phyloP scores from a whole-genome alignment of 768 basidiomycete genomes.

The Leccinellum albellum region DNA sequence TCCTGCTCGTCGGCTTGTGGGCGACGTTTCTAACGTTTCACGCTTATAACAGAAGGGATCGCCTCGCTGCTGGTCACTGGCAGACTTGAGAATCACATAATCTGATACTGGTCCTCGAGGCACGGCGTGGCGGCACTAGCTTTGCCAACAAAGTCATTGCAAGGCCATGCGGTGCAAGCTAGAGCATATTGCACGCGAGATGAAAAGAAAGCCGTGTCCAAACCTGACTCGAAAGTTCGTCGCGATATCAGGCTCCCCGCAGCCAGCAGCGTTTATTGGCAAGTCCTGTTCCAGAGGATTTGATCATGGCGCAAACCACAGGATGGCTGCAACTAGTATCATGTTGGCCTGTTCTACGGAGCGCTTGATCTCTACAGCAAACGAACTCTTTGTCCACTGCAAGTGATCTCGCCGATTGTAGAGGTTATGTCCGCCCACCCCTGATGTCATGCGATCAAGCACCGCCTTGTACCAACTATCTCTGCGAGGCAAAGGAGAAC shows the following conservation, averaged over 20 bases:
- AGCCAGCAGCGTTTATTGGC: conserved; percentile 1
- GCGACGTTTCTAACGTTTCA: not conserved
- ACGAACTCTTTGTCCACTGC: conserved; percentile 6
- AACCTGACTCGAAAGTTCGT: not conserved
- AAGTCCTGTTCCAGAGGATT: not conserved
- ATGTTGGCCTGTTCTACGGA: conserved; percentile 1
- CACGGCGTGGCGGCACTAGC: not conserved
- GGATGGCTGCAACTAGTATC: conserved; percentile 12
- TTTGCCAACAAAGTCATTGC: not conserved
- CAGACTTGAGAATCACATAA: not conserved
- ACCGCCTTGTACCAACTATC: conserved; percentile 12
- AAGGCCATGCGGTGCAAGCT: not conserved
- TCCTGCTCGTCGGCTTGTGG: not conserved
- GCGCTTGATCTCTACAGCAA: conserved; percentile 3
- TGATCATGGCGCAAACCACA: conserved; percentile 11
- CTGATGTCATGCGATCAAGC: conserved; percentile 14
- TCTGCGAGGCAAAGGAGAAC: conserved; percentile 6
- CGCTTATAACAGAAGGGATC: not conserved
- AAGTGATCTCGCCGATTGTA: conserved; percentile 14
- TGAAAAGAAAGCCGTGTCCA: conserved; percentile 6
- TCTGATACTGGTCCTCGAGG: not conserved
- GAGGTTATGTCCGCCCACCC: conserved; percentile 23
- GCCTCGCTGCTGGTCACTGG: not conserved
- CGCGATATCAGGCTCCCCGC: not conserved
- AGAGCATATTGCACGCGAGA: not conserved